Percentiles rank a stretch among this genome's conserved stretches.
Conservation (phyloP, 371 early-diverging fungal genomes). For the Mucor sp. region DNA sequence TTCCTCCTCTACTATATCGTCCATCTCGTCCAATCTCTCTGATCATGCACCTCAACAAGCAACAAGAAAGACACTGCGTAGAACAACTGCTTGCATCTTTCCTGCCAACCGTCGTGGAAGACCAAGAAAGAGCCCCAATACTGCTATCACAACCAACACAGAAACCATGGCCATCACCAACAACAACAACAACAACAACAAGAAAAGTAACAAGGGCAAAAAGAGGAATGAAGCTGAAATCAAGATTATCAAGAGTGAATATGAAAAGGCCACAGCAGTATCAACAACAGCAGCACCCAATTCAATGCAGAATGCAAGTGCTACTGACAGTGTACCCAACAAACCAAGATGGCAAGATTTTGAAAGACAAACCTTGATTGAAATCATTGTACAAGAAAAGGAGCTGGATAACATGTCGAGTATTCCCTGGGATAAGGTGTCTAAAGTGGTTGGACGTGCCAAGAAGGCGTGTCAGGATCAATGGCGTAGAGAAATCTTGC, state of each 20-base stretch:
- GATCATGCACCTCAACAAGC: neutral
- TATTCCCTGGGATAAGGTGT: conserved; percentile 41
- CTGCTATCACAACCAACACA: neutral
- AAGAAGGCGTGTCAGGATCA: conserved; percentile 54
- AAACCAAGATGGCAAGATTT: conserved; percentile 43
- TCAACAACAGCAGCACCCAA: neutral
- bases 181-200: neutral
- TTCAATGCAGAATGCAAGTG: neutral
- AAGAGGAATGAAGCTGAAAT: neutral
- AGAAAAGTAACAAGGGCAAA: neutral
- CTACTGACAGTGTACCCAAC: neutral
- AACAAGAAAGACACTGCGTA: neutral
- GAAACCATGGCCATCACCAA: neutral
- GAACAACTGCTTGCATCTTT: neutral
- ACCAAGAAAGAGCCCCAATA: conserved; percentile 1
- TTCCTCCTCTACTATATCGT: neutral
- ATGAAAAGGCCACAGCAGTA: neutral
- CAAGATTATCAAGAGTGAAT: neutral
- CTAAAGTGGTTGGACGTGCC: conserved; percentile 34
- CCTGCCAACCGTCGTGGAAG: conserved; percentile 12
- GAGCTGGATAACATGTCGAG: conserved; percentile 43
- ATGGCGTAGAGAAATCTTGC: conserved; percentile 46
- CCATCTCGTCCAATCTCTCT: neutral
- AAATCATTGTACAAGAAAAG: conserved; percentile 40
- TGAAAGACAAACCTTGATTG: conserved; percentile 33